Base-by-base conservation (phyloP, 75 land plant genomes). In the Adiantum capillusveneris region DNA sequence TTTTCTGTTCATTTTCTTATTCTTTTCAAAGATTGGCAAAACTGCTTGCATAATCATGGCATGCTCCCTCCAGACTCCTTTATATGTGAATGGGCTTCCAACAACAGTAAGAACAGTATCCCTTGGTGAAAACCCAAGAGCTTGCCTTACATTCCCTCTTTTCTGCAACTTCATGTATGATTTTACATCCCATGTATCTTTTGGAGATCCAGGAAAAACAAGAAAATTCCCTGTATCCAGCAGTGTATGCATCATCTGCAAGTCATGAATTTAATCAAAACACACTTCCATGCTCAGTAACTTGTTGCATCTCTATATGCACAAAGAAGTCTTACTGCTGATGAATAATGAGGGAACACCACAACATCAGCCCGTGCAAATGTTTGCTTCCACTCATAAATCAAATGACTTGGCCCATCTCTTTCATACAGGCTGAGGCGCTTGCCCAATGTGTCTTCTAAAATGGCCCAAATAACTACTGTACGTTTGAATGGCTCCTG, bases 161-260 rank as follows among this genome's bases (percentile, higher is more conserved):
- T 66, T 62, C 51, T 93, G 95, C 11, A 65, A 45, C 19, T 29
- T 55, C 44, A 50, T 57, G 63, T 76, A 89, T 37, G 31, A 55
- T 57, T 93, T 76, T 48, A 81, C 75, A 42, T 70, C 64, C 87
- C 81, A 93, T 18, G 68, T 81, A 62, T 83, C 90, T 12, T n/a
- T 56, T 31, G 96, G 96, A 39, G 98, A 81, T 62, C 85, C 98
- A 64, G 96, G 82, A 58, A 93, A 85, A 17, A 93, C 96, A 68
- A 67, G 69, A 69, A 85, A 93, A 57, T 93, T 93, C 62, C 90
- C 95, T 42, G 67, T 67, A 73, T 89, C 95, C 41, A 88, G 69
- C 55, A 58, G 31, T 42, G 74, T 71, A 64, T 89, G 83, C 44
- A 84, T 29, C 83, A 86, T 79, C 98, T 93, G 87, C 59, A 52